Percentiles rank a stretch among this genome's conserved stretches.
Conservation (phyloP, 169 alveolate species). For the Babesia divergens region DNA sequence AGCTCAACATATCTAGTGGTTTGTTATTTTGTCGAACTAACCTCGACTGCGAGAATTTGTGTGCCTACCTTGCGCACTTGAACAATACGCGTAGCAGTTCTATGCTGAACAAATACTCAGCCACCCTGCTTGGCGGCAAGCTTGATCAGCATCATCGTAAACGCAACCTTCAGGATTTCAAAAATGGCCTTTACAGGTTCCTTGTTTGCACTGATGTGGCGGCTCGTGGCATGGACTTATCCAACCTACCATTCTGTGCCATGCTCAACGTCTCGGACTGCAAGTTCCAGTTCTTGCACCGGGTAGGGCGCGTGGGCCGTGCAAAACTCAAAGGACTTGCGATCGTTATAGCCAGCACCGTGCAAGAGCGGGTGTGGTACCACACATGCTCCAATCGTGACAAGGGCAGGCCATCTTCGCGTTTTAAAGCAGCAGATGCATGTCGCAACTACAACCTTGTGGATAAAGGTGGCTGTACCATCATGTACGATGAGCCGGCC, state of each 20-base stretch:
- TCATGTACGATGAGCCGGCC: constrained; percentile 44
- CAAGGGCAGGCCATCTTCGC: neutral
- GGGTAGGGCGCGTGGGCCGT: constrained; percentile 67
- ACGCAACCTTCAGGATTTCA: constrained; percentile 54
- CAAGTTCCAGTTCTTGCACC: constrained; percentile 59
- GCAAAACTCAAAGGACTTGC: constrained; percentile 60
- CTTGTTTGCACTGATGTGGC: constrained; percentile 99
- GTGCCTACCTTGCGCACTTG: constrained; percentile 45
- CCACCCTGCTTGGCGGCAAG: constrained; percentile 56
- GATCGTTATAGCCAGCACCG: constrained; percentile 47
- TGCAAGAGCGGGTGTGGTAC: constrained; percentile 64
- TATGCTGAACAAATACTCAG: constrained; percentile 51
- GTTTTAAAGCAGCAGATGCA: neutral
- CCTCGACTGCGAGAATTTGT: constrained; percentile 63
- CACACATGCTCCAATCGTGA: constrained; percentile 59
- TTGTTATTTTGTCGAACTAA: constrained; percentile 60
- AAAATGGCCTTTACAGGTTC: constrained; percentile 60
- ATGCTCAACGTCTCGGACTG: constrained; percentile 62
- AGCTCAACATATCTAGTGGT: constrained; percentile 60
- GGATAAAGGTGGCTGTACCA: constrained; percentile 63
- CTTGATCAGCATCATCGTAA: constrained; percentile 51
- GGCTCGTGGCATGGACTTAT: constrained; percentile 98
- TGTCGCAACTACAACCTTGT: constrained; percentile 57
- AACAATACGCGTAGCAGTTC: constrained; percentile 39
- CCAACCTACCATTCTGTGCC: constrained; percentile 73